Evolutionary conservation across 2,329 filamentous ascomycete species (phyloP).

Genomic region (Xylariaceae sp.): DNA sequence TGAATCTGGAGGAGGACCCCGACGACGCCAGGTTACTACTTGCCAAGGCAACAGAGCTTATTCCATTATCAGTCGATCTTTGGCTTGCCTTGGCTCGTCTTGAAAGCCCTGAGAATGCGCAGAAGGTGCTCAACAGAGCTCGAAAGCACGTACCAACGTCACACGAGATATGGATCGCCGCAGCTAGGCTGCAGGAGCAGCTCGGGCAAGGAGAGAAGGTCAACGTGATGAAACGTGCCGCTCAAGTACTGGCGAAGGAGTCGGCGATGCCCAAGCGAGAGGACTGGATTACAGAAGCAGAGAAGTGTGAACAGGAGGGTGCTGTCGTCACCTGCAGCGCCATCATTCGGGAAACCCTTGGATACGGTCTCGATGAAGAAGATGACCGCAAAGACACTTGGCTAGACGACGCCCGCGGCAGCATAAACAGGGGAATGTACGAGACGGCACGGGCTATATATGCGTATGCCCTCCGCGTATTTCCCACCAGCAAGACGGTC

Average conservation of each 20-base stretch:
- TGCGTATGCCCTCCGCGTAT: constrained; percentile 81
- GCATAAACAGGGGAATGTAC: constrained; percentile 73
- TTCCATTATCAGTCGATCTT: constrained; percentile 85
- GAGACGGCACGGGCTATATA: constrained; percentile 92
- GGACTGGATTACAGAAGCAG: constrained; percentile 92
- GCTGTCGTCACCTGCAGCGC: constrained; percentile 78
- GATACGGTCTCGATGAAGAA: constrained; percentile 89
- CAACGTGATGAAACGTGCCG: constrained; percentile 90
- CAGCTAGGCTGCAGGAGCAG: constrained; percentile 83
- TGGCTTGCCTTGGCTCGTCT: constrained; percentile 91
- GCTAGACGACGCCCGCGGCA: constrained; percentile 84
- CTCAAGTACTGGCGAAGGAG: constrained; percentile 80
- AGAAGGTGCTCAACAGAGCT: constrained; percentile 90
- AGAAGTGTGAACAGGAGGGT: constrained; percentile 89
- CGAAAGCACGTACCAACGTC: constrained; percentile 90
- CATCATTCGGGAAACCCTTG: constrained; percentile 87
- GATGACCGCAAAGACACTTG: constrained; percentile 94
- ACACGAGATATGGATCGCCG: constrained; percentile 94
- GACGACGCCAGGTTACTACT: constrained; percentile 82
- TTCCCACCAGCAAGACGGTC: constrained; percentile 77
- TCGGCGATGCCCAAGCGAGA: constrained; percentile 96
- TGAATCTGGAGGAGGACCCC: constrained; percentile 87
- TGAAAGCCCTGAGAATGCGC: constrained; percentile 83
- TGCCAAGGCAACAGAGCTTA: constrained; percentile 91
- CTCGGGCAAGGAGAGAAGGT: constrained; percentile 69